Conservation (phyloP, 2,329 filamentous ascomycete genomes). For the Stemphylium vesicarium region DNA sequence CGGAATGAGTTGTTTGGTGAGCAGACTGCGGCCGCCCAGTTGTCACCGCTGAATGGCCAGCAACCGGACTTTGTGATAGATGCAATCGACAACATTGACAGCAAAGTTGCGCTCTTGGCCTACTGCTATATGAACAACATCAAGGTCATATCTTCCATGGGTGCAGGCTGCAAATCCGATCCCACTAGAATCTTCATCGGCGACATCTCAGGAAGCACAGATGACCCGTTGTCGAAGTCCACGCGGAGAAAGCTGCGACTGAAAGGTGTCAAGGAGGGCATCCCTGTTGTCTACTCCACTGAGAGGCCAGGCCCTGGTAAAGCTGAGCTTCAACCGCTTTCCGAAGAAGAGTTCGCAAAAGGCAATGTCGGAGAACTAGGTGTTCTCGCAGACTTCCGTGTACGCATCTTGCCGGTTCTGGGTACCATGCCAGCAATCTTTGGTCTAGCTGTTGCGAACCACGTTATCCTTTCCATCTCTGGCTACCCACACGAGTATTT, state of each 20-base stretch:
- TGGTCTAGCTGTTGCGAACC: conserved; percentile 88
- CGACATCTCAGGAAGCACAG: conserved; percentile 85
- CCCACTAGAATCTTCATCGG: conserved; percentile 85
- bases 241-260: conserved; percentile 80
- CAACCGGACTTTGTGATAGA: conserved; percentile 90
- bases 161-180: conserved; percentile 90
- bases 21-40: conserved; percentile 67
- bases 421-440: conserved; percentile 98
- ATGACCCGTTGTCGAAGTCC: conserved; percentile 85
- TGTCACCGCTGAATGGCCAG: conserved; percentile 71
- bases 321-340: conserved; percentile 82
- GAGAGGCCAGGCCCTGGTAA: conserved; percentile 91
- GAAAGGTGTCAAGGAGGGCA: conserved; percentile 79
- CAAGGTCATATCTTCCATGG: conserved; percentile 92
- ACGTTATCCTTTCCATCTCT: conserved; percentile 81
- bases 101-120: conserved; percentile 87
- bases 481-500: conserved; percentile 88
- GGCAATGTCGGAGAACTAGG: conserved; percentile 86
- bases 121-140: conserved; percentile 82
- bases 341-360: conserved; percentile 86
- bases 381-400: conserved; percentile 88
- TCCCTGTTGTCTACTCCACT: conserved; percentile 90
- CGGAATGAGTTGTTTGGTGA: conserved; percentile 82
- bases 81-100: conserved; percentile 98
- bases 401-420: conserved; percentile 91